Evolutionary conservation across 768 basidiomycete genomes (phyloP), one percentile per base, ranked within the genome.

Genomic region (Boletus patriciae): DNA sequence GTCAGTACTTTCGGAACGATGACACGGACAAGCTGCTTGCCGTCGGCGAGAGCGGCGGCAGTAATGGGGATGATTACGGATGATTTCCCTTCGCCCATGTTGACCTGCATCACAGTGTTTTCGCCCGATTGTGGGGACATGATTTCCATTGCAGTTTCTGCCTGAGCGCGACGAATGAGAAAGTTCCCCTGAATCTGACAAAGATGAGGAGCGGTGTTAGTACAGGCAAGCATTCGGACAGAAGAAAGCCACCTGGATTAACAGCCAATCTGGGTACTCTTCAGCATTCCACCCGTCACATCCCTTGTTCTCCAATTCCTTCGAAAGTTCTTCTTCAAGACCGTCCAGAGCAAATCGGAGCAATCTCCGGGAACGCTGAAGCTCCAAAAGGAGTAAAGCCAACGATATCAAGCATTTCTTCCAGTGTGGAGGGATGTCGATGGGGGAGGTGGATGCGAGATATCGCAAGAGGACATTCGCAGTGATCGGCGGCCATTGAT

Each of bases 71-170:
- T 71, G 34, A 83, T 74, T 16, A 74, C 74, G 0, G 70, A 74
- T 6, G 74, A 72, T 60, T 83, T 83, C 4, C 81, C 82, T 57
- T 83, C 81, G 13, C 81, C 82, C 82, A 83, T 83, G 50, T 80
- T 80, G 16, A 83, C 72, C 50, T 83, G 82, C 6, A 78, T 60
- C 4, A 72, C 62, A 0, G 75, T 74, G 50, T 76, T 83, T 29
- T 55, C 13, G 3, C 52, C 45, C 0, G 64, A 70, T 3, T 48
- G 50, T 0, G 82, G 80, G 0, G 62, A 47, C 12, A 79, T 77
- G 81, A 82, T 81, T 49, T 79, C 73, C 15, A 62, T 54, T 1
- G 79, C 77, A 8, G 78, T 62, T 1, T 60, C 37, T 7, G 66
- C 62, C 54, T 40, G 38, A 11, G 4, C 18, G 7, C 9, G 38